Percentiles rank a stretch among this genome's conserved stretches.
Conservation (phyloP, 2,329 filamentous ascomycete species). For the Clonostachys chloroleuca region DNA sequence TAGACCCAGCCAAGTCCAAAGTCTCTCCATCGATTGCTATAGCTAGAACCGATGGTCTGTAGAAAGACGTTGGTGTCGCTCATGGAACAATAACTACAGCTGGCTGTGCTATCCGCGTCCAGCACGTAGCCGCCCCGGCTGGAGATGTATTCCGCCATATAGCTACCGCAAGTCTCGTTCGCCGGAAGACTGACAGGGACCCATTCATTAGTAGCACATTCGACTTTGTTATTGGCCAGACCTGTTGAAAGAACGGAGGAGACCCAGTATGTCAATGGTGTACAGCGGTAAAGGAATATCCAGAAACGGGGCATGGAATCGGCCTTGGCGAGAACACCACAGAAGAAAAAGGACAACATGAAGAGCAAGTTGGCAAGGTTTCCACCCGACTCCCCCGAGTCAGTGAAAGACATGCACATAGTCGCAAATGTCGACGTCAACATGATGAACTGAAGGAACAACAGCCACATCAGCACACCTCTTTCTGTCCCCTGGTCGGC, state of each 20-base stretch:
- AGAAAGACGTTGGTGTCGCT: slow-evolving; percentile 40
- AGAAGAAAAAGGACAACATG: slow-evolving; percentile 44
- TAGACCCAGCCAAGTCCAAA: slow-evolving; percentile 53
- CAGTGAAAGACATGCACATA: slow-evolving; percentile 59
- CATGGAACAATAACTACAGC: slow-evolving; percentile 47
- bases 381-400: slow-evolving; percentile 60
- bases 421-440: slow-evolving; percentile 65
- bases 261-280: slow-evolving; percentile 72
- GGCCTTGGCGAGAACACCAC: slow-evolving; percentile 58
- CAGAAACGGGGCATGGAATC: slow-evolving; percentile 65
- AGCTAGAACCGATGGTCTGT: slow-evolving; percentile 36
- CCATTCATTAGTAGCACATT: slow-evolving; percentile 61
- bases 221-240: slow-evolving; percentile 54
- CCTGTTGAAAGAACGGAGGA: slow-evolving; percentile 60
- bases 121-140: slow-evolving; percentile 40
- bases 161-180: slow-evolving; percentile 49
- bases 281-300: slow-evolving; percentile 73
- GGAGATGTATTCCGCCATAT: slow-evolving; percentile 40
- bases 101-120: slow-evolving; percentile 5
- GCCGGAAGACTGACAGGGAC: slow-evolving; percentile 54
- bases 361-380: slow-evolving; percentile 65
- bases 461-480: slow-evolving; percentile 60
- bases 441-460: slow-evolving; percentile 59
- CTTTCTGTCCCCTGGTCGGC: slow-evolving; percentile 46
- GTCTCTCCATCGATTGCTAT: slow-evolving; percentile 56